Evolutionary conservation across 192 early-diverging fungal genomes (phyloP).

Genomic region (Ambispora gerdemannii): DNA sequence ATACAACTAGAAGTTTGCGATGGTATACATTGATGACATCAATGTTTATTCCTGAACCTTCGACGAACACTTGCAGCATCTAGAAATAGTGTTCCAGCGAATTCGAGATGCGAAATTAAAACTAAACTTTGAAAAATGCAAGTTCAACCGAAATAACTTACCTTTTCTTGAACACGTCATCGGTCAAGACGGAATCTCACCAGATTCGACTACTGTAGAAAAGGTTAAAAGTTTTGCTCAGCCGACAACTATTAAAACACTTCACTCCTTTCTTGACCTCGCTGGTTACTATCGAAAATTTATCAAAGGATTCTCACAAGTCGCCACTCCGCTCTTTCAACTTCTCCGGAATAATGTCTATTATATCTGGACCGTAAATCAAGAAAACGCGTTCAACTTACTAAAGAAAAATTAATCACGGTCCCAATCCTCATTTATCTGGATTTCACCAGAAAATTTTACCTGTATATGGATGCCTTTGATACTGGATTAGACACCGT

Average conservation of each 20-base stretch:
- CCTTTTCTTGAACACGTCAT: too few relatives aligned
- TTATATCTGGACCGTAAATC: neutral
- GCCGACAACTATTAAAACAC: constrained; percentile 2
- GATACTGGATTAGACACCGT: neutral
- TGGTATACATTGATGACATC: constrained; percentile 48
- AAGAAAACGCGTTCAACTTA: neutral
- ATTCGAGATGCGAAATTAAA: neutral
- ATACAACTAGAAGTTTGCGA: constrained; percentile 18
- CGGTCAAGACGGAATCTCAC: neutral
- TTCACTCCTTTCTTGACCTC: neutral
- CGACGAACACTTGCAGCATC: constrained; percentile 17
- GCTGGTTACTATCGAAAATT: too few relatives aligned
- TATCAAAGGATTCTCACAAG: too few relatives aligned
- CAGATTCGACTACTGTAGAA: constrained; percentile 12
- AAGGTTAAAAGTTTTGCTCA: too few relatives aligned
- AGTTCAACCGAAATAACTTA: neutral
- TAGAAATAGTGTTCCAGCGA: neutral
- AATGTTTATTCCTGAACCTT: too few relatives aligned
- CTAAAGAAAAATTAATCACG: neutral
- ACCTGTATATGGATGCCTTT: too few relatives aligned
- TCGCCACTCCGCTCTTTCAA: too few relatives aligned
- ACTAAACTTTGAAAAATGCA: too few relatives aligned
- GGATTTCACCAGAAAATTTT: too few relatives aligned
- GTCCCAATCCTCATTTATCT: neutral
- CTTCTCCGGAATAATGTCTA: too few relatives aligned